Conservation (phyloP, 2,329 filamentous ascomycete genomes). For the Botrytis deweyae region DNA sequence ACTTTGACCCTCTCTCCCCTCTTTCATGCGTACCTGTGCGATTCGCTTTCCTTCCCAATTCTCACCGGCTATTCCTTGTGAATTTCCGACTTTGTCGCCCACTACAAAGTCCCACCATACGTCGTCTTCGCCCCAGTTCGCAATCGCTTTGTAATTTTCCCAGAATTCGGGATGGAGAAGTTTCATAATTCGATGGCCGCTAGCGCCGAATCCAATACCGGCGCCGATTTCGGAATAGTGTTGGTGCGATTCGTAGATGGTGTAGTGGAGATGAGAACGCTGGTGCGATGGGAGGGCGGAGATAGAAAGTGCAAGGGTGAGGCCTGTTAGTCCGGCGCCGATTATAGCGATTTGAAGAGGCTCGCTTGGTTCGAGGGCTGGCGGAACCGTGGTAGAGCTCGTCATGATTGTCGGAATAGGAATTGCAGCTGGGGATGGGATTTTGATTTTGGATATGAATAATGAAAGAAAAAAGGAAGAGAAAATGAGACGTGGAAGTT, state of each 20-base stretch:
- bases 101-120: conserved; percentile 12
- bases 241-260: background rate
- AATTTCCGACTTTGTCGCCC: background rate
- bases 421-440: no score
- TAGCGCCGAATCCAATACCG: conserved; percentile 5
- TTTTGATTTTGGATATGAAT: background rate
- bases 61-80: background rate
- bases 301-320: background rate
- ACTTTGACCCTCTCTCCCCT: conserved; percentile 7
- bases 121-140: conserved; percentile 3
- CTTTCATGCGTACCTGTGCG: background rate
- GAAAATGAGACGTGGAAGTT: no score
- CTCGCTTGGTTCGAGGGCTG: background rate
- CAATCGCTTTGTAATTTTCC: conserved; percentile 7
- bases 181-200: conserved; percentile 11
- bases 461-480: no score
- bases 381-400: background rate
- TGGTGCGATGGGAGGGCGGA: background rate
- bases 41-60: conserved; percentile 3
- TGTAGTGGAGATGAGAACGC: background rate
- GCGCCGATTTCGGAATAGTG: conserved; percentile 11
- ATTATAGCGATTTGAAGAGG: conserved; percentile 6
- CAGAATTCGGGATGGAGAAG: background rate
- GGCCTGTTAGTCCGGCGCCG: background rate
- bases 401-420: background rate